Percentiles rank a stretch among this genome's conserved stretches.
These are phyloP conservation scores for Aschersonia sp. DNA, from an alignment of 2,329 filamentous ascomycete species.

Conservation along the genomic window DNA sequence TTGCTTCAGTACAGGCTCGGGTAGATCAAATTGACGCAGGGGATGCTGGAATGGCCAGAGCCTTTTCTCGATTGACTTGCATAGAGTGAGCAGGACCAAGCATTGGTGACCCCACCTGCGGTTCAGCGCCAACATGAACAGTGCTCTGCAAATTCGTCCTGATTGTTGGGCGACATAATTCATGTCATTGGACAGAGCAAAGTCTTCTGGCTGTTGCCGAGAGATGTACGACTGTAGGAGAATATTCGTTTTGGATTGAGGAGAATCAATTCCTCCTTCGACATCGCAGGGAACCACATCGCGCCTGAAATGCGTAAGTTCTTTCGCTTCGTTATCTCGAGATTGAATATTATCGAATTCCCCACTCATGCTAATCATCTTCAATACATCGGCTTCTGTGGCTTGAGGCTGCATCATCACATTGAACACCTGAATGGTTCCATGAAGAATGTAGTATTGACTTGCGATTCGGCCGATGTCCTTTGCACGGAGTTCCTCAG, in stretches of 20 bases:
- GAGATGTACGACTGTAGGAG: conserved; percentile 90
- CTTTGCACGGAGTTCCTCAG: conserved; percentile 84
- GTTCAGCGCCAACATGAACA: conserved; percentile 97
- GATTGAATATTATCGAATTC: conserved; percentile 97
- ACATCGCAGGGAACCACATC: conserved; percentile 66
- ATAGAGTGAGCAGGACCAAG: conserved; percentile 74
- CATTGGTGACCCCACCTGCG: conserved; percentile 93
- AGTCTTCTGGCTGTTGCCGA: conserved; percentile 75
- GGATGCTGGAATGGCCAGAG: conserved; percentile 94
- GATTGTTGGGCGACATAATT: conserved; percentile 95
- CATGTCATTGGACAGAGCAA: conserved; percentile 80
- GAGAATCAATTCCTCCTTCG: conserved; percentile 50
- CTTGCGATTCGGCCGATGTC: conserved; percentile 94
- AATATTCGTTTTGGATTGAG: conserved; percentile 92
- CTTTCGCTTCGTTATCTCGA: conserved; percentile 77
- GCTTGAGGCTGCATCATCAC: conserved; percentile 76
- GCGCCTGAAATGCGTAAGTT: conserved; percentile 60
- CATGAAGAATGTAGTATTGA: conserved; percentile 90
- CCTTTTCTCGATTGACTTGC: conserved; percentile 93
- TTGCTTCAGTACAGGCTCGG: conserved; percentile 68
- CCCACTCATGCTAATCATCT: conserved; percentile 94
- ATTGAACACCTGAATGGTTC: conserved; percentile 93
- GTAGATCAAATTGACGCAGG: conserved; percentile 85
- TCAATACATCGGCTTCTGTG: conserved; percentile 81
- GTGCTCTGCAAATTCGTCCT: conserved; percentile 78